Evolutionary conservation across 1,284 basidiomycete species (phyloP).

Genomic region (Boletus smithii): DNA sequence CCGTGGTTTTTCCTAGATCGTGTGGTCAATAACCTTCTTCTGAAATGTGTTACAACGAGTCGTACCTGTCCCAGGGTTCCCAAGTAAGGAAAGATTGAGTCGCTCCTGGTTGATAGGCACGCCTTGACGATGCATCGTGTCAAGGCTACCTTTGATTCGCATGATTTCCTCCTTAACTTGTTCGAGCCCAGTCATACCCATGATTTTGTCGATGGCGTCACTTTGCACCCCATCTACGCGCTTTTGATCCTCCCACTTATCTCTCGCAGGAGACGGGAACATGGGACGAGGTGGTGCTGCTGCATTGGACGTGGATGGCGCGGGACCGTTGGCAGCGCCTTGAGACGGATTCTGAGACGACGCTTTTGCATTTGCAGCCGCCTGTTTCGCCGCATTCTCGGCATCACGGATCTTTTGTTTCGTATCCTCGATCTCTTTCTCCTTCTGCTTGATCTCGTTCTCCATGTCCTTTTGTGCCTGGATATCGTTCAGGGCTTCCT

Average conservation of each 20-base stretch:
- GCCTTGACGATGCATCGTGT: conserved; percentile 44
- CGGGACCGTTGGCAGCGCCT: neutral
- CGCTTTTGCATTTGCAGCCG: conserved; percentile 4
- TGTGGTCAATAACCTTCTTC: neutral
- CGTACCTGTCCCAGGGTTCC: conserved; percentile 62
- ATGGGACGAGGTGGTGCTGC: conserved; percentile 15
- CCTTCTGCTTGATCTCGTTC: conserved; percentile 32
- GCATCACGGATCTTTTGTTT: conserved; percentile 17
- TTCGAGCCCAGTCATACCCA: conserved; percentile 59
- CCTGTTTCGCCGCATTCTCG: conserved; percentile 17
- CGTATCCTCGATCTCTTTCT: conserved; percentile 32
- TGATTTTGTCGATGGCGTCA: conserved; percentile 48
- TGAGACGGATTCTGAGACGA: conserved; percentile 3
- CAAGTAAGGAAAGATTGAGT: conserved; percentile 53
- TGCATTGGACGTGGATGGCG: conserved; percentile 1
- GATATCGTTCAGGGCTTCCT: conserved; percentile 29
- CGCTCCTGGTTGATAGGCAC: conserved; percentile 47
- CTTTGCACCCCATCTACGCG: conserved; percentile 44
- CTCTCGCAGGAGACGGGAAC: conserved; percentile 36
- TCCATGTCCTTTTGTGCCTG: conserved; percentile 30
- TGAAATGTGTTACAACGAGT: neutral
- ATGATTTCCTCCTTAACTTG: conserved; percentile 52
- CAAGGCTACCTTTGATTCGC: conserved; percentile 49
- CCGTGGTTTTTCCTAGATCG: conserved; percentile 60
- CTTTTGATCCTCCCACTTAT: conserved; percentile 52